Percentiles rank a stretch among this genome's conserved stretches.
Evolutionary conservation across 139 green algal genomes (phyloP).

Genomic region (Nannochloris sp.): DNA sequence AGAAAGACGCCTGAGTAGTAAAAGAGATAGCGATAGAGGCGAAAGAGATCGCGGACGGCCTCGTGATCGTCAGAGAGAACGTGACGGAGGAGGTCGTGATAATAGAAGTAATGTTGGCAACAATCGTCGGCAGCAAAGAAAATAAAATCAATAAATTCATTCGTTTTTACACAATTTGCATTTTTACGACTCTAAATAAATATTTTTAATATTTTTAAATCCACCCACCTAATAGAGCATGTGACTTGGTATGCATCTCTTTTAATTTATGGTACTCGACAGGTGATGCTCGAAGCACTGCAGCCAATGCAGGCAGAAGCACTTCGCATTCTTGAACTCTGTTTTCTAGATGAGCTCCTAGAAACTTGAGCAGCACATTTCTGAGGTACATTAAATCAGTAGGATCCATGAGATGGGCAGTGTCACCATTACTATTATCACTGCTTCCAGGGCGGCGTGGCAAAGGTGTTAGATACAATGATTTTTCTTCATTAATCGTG

Average conservation of each 20-base stretch:
- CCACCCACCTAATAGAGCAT: not conserved
- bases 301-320: conserved; percentile 24
- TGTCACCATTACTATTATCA: too few relatives aligned
- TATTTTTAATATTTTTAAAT: too few relatives aligned
- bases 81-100: not conserved
- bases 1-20: not conserved
- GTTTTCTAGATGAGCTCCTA: conserved; percentile 9
- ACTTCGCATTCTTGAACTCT: conserved; percentile 27
- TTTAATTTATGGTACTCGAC: conserved; percentile 13
- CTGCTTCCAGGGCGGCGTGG: too few relatives aligned
- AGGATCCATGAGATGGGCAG: too few relatives aligned
- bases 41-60: not conserved
- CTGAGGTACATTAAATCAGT: conserved; percentile 31
- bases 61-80: not conserved
- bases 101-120: not conserved
- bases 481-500: too few relatives aligned
- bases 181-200: too few relatives aligned
- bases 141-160: too few relatives aligned
- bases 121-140: not conserved
- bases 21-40: not conserved
- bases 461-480: too few relatives aligned
- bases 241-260: not conserved
- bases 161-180: too few relatives aligned
- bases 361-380: conserved; percentile 29
- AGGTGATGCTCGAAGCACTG: conserved; percentile 13